A percentile compares a stretch with the other conserved stretches of the same genome.
Conservation (phyloP, 2,329 filamentous ascomycete species). For the Botrytis squamosa region DNA sequence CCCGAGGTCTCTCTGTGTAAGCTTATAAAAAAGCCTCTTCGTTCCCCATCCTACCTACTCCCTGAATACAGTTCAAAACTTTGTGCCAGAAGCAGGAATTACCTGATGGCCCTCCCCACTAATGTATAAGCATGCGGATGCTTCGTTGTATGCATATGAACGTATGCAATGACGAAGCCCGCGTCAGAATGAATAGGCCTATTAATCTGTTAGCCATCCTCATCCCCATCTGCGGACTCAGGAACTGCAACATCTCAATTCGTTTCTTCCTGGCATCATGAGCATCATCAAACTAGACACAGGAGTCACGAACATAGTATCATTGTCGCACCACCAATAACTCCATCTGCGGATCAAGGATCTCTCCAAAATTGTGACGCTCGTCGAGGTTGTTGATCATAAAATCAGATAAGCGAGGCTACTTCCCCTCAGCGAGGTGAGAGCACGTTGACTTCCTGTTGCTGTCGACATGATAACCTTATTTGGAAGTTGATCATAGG, state of each 20-base stretch:
- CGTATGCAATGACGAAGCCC: no score
- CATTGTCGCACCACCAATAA: neutral
- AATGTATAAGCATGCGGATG: neutral
- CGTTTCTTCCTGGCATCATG: accelerated
- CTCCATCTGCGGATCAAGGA: neutral
- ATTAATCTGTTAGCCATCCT: neutral
- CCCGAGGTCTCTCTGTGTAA: no score
- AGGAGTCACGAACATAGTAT: neutral
- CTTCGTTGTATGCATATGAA: neutral
- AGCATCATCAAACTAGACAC: neutral
- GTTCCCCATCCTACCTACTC: accelerated
- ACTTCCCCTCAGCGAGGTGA: neutral
- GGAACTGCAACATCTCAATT: accelerated
- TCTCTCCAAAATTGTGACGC: neutral
- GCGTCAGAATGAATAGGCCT: no score
- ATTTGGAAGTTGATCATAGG: neutral
- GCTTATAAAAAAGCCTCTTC: neutral
- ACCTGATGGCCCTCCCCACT: accelerated
- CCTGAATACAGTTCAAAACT: neutral
- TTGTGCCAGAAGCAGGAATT: no score
- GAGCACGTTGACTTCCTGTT: neutral
- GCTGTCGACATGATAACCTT: no score
- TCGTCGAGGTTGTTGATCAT: neutral
- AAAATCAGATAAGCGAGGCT: slow-evolving; percentile 1
- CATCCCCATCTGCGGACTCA: neutral